Conservation (phyloP, 1,139 yeast genomes). For the Lodderomyces beijingensis region DNA sequence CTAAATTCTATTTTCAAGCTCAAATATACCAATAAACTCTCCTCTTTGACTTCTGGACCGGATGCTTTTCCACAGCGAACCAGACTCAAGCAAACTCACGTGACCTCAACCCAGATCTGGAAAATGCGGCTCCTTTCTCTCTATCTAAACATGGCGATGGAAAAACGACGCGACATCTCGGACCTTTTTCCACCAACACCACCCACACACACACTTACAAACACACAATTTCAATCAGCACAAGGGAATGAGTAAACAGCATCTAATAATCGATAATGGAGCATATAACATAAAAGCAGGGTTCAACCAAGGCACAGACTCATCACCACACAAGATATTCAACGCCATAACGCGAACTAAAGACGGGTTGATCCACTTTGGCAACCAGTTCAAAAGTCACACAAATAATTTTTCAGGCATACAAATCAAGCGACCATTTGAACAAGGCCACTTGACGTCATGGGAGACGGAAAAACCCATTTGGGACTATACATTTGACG, state of each 20-base stretch:
- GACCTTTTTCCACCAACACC: no score
- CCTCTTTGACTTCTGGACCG: no score
- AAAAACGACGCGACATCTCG: no score
- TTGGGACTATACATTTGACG: slow-evolving; percentile 73
- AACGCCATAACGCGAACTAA: slow-evolving; percentile 73
- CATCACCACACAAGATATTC: slow-evolving; percentile 47
- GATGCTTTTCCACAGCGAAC: no score
- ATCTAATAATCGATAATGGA: slow-evolving; percentile 75
- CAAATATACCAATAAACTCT: no score
- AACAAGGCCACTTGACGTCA: slow-evolving; percentile 80
- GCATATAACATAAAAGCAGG: slow-evolving; percentile 83
- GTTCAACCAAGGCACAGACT: slow-evolving; percentile 29
- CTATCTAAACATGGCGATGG: no score
- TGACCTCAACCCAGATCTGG: no score
- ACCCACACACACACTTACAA: no score
- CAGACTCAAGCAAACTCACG: no score
- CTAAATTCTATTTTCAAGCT: no score
- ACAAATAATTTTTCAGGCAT: slow-evolving; percentile 76
- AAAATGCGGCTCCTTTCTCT: no score
- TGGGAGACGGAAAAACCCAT: slow-evolving; percentile 93
- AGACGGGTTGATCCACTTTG: slow-evolving; percentile 71
- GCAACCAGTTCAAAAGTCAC: slow-evolving; percentile 57
- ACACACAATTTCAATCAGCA: no score
- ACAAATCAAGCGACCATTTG: slow-evolving; percentile 75
- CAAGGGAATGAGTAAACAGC: slow-evolving; percentile 16